phyloP scores from a whole-genome alignment of 2,329 filamentous ascomycete genomes.

The Penicillium sp. region DNA sequence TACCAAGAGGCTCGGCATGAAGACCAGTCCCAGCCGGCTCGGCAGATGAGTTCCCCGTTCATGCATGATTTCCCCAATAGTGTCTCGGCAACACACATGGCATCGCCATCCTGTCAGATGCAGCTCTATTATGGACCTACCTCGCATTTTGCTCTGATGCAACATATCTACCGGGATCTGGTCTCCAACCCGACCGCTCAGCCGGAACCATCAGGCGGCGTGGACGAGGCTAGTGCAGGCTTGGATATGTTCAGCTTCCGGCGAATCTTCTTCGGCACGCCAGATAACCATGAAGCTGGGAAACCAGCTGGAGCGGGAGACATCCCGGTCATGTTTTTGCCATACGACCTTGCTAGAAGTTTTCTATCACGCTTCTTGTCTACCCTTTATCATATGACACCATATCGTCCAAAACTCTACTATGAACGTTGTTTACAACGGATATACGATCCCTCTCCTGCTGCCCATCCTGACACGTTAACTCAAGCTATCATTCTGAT shows the following conservation, averaged over 20 bases:
- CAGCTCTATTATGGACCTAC: constrained; percentile 55
- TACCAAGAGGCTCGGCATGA: constrained; percentile 18
- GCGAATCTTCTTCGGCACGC: constrained; percentile 46
- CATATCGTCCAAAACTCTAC: constrained; percentile 40
- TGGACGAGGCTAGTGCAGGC: constrained; percentile 44
- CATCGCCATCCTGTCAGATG: constrained; percentile 49
- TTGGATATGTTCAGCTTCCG: constrained; percentile 45
- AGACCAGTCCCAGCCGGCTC: constrained; percentile 13
- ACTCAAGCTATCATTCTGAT: constrained; percentile 46
- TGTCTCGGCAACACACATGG: constrained; percentile 53
- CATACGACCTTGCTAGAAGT: constrained; percentile 42
- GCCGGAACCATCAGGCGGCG: constrained; percentile 32
- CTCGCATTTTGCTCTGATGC: constrained; percentile 52
- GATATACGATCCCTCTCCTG: constrained; percentile 38
- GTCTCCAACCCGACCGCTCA: constrained; percentile 25
- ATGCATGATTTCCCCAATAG: constrained; percentile 44
- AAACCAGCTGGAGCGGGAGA: constrained; percentile 29
- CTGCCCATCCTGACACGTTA: constrained; percentile 39
- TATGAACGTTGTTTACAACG: constrained; percentile 42
- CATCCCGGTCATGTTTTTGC: constrained; percentile 41
- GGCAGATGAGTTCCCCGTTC: constrained; percentile 23
- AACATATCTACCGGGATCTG: constrained; percentile 42
- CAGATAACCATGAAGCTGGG: constrained; percentile 37
- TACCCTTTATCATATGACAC: constrained; percentile 46
- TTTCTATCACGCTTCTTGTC: constrained; percentile 49